These are phyloP conservation scores for Scheffersomyces insectosa DNA, from an alignment of 1,139 yeast species.

Conservation along the genomic window DNA sequence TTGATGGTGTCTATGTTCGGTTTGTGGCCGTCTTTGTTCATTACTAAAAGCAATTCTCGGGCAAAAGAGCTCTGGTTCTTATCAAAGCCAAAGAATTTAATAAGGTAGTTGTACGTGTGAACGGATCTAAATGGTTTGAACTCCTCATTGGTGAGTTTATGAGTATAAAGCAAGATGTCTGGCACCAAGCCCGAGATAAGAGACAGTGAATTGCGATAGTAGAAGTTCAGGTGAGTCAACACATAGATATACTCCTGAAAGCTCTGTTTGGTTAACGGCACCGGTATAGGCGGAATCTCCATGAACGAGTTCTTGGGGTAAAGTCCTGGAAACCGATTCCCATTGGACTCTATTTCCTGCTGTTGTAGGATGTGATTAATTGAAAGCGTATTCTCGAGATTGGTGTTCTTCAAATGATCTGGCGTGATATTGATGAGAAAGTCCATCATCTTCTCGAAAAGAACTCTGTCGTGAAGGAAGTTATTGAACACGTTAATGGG, in stretches of 20 bases:
- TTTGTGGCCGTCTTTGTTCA: constrained; percentile 45
- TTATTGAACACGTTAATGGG: constrained; percentile 12
- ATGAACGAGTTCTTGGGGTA: constrained; percentile 16
- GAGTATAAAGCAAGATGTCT: constrained; percentile 42
- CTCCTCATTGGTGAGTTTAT: constrained; percentile 31
- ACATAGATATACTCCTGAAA: constrained; percentile 40
- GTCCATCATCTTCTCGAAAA: constrained; percentile 35
- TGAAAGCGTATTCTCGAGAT: background rate
- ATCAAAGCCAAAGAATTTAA: constrained; percentile 42
- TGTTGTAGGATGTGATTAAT: constrained; percentile 1
- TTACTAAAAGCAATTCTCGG: constrained; percentile 39
- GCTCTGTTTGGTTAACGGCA: constrained; percentile 24
- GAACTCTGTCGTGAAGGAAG: constrained; percentile 28
- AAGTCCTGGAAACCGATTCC: constrained; percentile 3
- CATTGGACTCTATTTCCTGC: constrained; percentile 4
- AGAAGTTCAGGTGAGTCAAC: constrained; percentile 35
- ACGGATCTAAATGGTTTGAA: constrained; percentile 34
- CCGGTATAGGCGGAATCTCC: constrained; percentile 39
- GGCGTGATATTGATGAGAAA: constrained; percentile 37
- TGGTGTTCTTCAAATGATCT: constrained; percentile 21
- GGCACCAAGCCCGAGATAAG: constrained; percentile 39
- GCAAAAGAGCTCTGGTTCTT: constrained; percentile 48
- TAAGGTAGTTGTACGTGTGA: constrained; percentile 42
- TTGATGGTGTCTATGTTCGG: constrained; percentile 46
- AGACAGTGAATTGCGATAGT: constrained; percentile 39